Percentiles rank a stretch among this genome's conserved stretches.
Conservation (phyloP, 2,329 filamentous ascomycete genomes). For the Thielaviopsis cerberus region DNA sequence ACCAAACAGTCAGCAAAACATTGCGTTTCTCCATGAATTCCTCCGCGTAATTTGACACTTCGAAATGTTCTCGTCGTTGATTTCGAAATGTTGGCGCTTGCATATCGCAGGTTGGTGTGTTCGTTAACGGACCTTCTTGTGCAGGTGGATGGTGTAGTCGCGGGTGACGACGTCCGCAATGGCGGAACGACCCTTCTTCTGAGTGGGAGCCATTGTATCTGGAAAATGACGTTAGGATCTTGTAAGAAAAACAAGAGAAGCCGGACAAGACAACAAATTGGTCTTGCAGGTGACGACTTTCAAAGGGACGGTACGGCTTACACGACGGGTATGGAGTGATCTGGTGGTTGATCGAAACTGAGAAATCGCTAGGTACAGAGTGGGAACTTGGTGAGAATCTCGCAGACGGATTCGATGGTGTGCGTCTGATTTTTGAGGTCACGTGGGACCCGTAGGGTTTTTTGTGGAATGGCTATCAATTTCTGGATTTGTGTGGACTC, state of each 20-base stretch:
- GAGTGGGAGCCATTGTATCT: conserved; percentile 46
- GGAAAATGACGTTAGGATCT: conserved; percentile 16
- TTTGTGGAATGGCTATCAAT: conserved; percentile 10
- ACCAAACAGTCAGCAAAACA: conserved; percentile 19
- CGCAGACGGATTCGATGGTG: conserved; percentile 9
- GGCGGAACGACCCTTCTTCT: conserved; percentile 74
- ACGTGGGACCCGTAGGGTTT: conserved; percentile 11
- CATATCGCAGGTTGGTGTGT: background rate
- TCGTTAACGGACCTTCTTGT: conserved; percentile 53
- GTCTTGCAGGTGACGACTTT: conserved; percentile 3
- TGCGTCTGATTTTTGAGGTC: conserved; percentile 9
- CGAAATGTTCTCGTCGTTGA: background rate
- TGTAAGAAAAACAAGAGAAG: conserved; percentile 9
- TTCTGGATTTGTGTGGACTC: conserved; percentile 10
- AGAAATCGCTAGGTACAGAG: conserved; percentile 12
- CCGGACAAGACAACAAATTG: conserved; percentile 6
- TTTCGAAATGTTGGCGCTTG: background rate
- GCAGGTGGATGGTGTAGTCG: conserved; percentile 99
- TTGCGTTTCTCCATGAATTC: background rate
- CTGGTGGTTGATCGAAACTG: conserved; percentile 12
- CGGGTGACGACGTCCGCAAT: conserved; percentile 97
- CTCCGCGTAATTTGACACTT: background rate
- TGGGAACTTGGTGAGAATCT: conserved; percentile 13
- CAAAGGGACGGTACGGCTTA: conserved; percentile 9
- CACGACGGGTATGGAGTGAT: conserved; percentile 12